Percentiles rank a stretch among this genome's conserved stretches.
Conservation (phyloP, 2,329 filamentous ascomycete species). For the Diaporthe amygdali region DNA sequence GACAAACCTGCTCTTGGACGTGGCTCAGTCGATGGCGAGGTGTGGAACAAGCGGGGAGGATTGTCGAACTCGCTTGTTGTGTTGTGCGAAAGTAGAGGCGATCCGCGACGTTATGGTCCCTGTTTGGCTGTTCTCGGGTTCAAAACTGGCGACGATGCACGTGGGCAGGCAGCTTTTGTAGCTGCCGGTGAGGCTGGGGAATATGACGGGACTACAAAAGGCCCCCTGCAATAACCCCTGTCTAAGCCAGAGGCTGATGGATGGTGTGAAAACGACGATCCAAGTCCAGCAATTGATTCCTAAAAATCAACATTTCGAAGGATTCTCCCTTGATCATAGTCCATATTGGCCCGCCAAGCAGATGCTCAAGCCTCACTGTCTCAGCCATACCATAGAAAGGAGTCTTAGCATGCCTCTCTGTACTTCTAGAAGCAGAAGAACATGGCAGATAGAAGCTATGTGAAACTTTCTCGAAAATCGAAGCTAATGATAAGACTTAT, state of each 20-base stretch:
- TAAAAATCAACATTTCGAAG: not conserved
- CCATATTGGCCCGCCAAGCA: too few relatives aligned
- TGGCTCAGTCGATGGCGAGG: not conserved
- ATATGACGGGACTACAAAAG: not conserved
- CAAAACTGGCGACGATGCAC: not conserved
- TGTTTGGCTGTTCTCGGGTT: not conserved
- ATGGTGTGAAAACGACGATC: not conserved
- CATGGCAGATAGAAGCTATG: too few relatives aligned
- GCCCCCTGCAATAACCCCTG: not conserved
- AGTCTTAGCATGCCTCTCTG: too few relatives aligned
- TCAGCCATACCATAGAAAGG: too few relatives aligned
- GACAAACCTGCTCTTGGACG: not conserved
- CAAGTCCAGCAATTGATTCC: not conserved
- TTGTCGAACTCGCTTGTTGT: not conserved
- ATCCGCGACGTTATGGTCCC: not conserved
- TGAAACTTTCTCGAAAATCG: too few relatives aligned
- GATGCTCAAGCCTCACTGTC: too few relatives aligned
- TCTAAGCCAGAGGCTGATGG: too few relatives aligned
- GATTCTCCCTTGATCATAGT: too few relatives aligned
- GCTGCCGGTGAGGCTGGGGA: not conserved
- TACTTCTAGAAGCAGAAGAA: too few relatives aligned
- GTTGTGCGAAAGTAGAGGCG: not conserved
- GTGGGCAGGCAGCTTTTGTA: not conserved
- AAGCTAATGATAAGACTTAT: not conserved
- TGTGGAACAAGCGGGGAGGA: not conserved